Percentiles rank a stretch among this genome's conserved stretches.
phyloP scores from a whole-genome alignment of 306 rosid species.

The Fagus crenata region DNA sequence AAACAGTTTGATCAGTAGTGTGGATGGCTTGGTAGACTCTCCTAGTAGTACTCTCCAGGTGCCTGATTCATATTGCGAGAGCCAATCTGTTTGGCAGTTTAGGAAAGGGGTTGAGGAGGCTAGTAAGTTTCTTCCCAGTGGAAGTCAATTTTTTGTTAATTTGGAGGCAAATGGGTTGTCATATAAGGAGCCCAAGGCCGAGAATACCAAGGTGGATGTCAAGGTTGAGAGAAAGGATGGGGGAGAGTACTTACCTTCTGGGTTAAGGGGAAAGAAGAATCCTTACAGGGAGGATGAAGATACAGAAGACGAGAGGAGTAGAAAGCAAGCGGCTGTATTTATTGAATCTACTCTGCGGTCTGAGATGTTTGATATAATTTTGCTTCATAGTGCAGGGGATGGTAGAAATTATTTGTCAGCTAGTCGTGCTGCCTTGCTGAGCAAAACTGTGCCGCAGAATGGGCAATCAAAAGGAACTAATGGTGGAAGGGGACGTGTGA shows the following conservation, averaged over 20 bases:
- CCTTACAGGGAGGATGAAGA: conserved; percentile 48
- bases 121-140: conserved; percentile 72
- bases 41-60: conserved; percentile 50
- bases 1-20: conserved; percentile 45
- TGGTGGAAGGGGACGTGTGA: conserved; percentile 62
- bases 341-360: conserved; percentile 65
- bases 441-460: conserved; percentile 33
- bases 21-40: conserved; percentile 64
- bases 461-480: conserved; percentile 49
- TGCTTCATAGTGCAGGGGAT: conserved; percentile 58
- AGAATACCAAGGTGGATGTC: conserved; percentile 31
- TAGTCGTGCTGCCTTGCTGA: conserved; percentile 54
- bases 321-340: conserved; percentile 73
- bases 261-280: conserved; percentile 63
- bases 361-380: conserved; percentile 53
- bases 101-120: conserved; percentile 88
- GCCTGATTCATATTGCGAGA: conserved; percentile 52
- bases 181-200: conserved; percentile 23
- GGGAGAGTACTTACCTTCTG: conserved; percentile 22
- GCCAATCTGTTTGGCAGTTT: conserved; percentile 76
- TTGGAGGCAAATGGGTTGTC: conserved; percentile 35
- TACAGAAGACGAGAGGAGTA: conserved; percentile 64
- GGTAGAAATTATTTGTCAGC: conserved; percentile 44
- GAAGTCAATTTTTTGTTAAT: conserved; percentile 47
- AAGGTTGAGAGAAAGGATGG: conserved; percentile 54